phyloP scores from a whole-genome alignment of 1,284 basidiomycete genomes.

The Cutaneotrichosporon sp. region DNA sequence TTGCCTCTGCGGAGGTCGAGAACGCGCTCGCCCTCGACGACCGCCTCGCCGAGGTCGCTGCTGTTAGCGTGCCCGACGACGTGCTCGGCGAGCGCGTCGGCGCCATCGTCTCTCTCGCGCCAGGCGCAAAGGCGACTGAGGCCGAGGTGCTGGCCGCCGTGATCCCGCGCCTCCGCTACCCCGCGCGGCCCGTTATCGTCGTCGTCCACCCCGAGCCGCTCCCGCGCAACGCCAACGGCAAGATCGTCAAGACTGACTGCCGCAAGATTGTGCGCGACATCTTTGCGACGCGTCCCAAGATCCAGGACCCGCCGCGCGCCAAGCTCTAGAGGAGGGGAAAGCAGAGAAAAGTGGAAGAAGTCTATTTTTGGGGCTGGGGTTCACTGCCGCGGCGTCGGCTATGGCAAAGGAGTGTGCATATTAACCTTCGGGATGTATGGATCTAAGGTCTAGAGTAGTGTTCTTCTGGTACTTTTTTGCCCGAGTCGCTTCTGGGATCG shows the following conservation, averaged over 20 bases:
- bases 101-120: slow-evolving; percentile 35
- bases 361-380: not conserved
- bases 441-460: not conserved
- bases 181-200: slow-evolving; percentile 20
- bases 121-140: slow-evolving; percentile 13
- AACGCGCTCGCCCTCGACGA: slow-evolving; percentile 42
- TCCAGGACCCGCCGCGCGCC: slow-evolving; percentile 1
- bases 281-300: slow-evolving; percentile 5
- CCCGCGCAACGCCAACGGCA: slow-evolving; percentile 24
- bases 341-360: not conserved
- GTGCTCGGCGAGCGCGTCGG: slow-evolving; percentile 47
- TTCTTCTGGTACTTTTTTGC: not conserved
- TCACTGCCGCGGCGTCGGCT: no score
- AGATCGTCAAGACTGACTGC: slow-evolving; percentile 22
- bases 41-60: slow-evolving; percentile 39
- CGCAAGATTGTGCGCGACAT: slow-evolving; percentile 24
- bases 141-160: slow-evolving; percentile 15
- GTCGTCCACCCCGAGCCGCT: slow-evolving; percentile 12
- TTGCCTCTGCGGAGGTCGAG: slow-evolving; percentile 44
- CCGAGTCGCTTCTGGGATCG: not conserved
- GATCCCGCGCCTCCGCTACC: slow-evolving; percentile 17
- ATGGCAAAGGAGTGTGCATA: not conserved
- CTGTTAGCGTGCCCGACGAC: slow-evolving; percentile 40
- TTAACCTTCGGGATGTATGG: not conserved
- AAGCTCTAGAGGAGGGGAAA: not conserved